Evolutionary conservation across 2,329 filamentous ascomycete species (phyloP), one percentile per base, ranked within the genome.

Genomic region (Microsporum ferrugineum): DNA sequence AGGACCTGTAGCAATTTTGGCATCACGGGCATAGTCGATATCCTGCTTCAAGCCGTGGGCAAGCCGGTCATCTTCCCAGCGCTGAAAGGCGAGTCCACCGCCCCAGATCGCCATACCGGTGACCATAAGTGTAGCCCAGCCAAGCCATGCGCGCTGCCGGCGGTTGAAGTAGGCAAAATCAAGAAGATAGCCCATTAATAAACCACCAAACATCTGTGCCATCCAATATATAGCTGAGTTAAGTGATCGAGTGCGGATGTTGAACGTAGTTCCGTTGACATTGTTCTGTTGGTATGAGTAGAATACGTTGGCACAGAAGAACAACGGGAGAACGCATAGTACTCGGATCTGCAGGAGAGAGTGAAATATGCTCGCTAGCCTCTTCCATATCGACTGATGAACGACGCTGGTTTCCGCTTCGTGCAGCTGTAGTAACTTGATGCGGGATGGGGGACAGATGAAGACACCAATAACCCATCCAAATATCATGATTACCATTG

Each of bases 81-180:
- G 78, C 74, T 88, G 83, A 74, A 87, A 88, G 17, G 77, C 79
- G 66, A 84, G 87, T n/a, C 85, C 86, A 29, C 79, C 80, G 33
- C 80, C 80, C 80, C 80, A 83, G 63, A 81, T 78, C n/a, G 65
- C 74, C 77, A 82, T 80, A 0, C 78, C 79, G 3, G 77, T 75
- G 2, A 75, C 69, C 33, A 82, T 76, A 36, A 83, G 71, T 45
- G 77, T 68, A 5, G 65, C 67, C 73, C 80, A 80, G 14, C 76
- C 79, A 7, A 77, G 65, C 17, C 75, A 72, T 27, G 80, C 80
- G 8, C 80, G 79, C 10, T 70, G 71, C 2, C 71, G 75, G 5
- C 80, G 77, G 43, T 71, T 73, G 8, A 82, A 64, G 34, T 38
- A 61, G 56, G 45, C 51, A 12, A 64, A 27, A 31, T 65, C 63